Base-by-base conservation (phyloP, 805 yeast genomes). In the Saccharomycopsis babjevae region DNA sequence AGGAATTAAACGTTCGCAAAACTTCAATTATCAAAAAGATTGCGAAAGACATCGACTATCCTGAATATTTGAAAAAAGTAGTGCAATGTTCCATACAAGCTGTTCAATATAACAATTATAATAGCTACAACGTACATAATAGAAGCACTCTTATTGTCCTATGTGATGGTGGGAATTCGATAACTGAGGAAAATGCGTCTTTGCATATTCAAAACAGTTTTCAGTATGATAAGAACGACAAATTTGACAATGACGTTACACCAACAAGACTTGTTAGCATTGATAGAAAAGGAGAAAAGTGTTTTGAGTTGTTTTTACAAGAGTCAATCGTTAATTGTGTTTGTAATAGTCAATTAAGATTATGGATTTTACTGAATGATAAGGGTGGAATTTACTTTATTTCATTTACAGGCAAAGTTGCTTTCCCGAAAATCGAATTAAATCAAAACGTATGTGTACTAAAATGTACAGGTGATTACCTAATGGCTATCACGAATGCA, bases 401-500 rank as follows among this genome's bases (percentile, higher is more conserved):
- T 3, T 71, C 77, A 0, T 63, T 65, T 3, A 61, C 64, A n/a
- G 78, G 78, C 0, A 69, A 69, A 54, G 68, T 72, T 22, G 70
- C 70, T 61, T 71, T 71, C 43, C 75, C 77, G 2, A 68, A 77
- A 42, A 75, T 77, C 56, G 79, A 77, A 50, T 76, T 84, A 3
- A 81, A 73, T 54, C 77, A 75, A 58, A 79, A 79, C 40, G 79
- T 81, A 42, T 79, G 83, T 56, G 79, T 77, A n/a, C 59, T 78
- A 30, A 71, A 70, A 42, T 68, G 71, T 2, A 66, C 67, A 28
- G 73, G 76, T 10, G 66, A 68, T 16, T 83, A 74, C 66, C 80
- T 85, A 75, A 79, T 80, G 68, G 74, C 79, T 0, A 66, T 85
- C 18, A 81, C 87, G 0, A 76, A 76, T 50, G 72, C 73, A n/a